Base-by-base conservation (phyloP, 1,139 yeast genomes). In the Keqinozyma sinolaborantium region DNA sequence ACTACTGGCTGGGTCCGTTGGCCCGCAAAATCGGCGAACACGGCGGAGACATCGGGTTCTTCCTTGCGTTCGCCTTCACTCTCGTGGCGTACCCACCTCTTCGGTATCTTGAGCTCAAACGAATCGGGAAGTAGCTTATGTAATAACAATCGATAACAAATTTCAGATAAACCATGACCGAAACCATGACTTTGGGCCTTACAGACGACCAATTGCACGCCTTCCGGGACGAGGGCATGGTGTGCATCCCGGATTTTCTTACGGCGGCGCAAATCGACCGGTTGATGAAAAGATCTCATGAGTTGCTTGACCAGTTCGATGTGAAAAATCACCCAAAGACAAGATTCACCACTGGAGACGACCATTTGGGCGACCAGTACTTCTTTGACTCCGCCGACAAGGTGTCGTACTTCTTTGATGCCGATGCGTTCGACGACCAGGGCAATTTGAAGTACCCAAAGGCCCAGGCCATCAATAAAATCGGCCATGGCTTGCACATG, bases 41-140 rank as follows among this genome's bases (percentile, higher is more conserved):
- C 33, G 90, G 90, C 25, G 88, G 87, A 15, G 95, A 84, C 49
- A 58, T 88, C 28, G 97, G 94, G 23, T 79, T 83, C 75, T 84
- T 92, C 79, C 56, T 87, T 24, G 71, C 85, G 23, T 76, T 83
- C 74, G 94, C 79, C 0, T 79, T 87, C 45, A 64, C 90, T 6
- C 84, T 79, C 0, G 40, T 80, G 3, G 63, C 68, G 0, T 87
- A 80, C 50, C 90, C 95, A 4, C 49, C 66, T 0, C 56, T 77
- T 14, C 67, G 96, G 44, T 82, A 73, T 47, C 45, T 65, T 31
- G 96, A 87, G 51, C 56, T 85, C 42, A 72, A 67, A 47, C 58
- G 52, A 34, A 81, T 63, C 46, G 77, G 78, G 4, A 58, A 69
- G 26, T 29, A 31, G 30, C 13, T 12, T 24, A 19, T 8, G 14